Percentiles rank a stretch among this genome's conserved stretches.
Evolutionary conservation across 805 yeast genomes (phyloP).

Genomic region (Zygoascus tannicola): DNA sequence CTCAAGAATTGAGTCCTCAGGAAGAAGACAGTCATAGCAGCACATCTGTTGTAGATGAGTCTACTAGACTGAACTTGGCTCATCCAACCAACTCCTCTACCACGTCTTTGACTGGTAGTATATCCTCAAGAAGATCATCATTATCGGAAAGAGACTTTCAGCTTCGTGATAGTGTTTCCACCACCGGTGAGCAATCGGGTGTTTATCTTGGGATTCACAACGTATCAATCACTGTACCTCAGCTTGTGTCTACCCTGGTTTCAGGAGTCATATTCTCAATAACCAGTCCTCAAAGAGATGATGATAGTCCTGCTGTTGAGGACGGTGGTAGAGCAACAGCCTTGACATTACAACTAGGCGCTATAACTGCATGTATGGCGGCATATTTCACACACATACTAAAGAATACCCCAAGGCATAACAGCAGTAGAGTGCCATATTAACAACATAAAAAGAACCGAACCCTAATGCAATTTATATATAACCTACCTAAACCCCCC

Average conservation of each 20-base stretch:
- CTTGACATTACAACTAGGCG: conserved; percentile 30
- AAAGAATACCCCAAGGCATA: background rate
- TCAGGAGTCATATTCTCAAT: conserved; percentile 29
- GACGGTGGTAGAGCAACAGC: conserved; percentile 32
- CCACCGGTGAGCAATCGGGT: conserved; percentile 26
- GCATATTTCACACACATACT: conserved; percentile 19
- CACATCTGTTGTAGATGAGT: background rate
- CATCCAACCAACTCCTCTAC: background rate
- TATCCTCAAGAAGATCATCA: conserved; percentile 4
- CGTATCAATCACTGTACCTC: conserved; percentile 33
- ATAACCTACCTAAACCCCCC: too few species aligned
- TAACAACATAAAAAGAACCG: too few species aligned
- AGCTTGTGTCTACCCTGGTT: conserved; percentile 31
- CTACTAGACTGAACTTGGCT: background rate
- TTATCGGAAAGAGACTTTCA: conserved; percentile 12
- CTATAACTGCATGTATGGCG: conserved; percentile 28
- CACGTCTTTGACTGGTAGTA: background rate
- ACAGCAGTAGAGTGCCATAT: too few species aligned
- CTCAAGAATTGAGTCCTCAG: background rate
- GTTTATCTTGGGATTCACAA: conserved; percentile 33
- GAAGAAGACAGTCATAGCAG: background rate
- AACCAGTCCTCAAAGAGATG: conserved; percentile 9
- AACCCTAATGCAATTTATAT: too few species aligned
- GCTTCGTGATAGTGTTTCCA: conserved; percentile 2
- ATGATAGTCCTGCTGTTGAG: conserved; percentile 9